phyloP scores from a whole-genome alignment of 305 asterid species.

The Solanum hybrid region DNA sequence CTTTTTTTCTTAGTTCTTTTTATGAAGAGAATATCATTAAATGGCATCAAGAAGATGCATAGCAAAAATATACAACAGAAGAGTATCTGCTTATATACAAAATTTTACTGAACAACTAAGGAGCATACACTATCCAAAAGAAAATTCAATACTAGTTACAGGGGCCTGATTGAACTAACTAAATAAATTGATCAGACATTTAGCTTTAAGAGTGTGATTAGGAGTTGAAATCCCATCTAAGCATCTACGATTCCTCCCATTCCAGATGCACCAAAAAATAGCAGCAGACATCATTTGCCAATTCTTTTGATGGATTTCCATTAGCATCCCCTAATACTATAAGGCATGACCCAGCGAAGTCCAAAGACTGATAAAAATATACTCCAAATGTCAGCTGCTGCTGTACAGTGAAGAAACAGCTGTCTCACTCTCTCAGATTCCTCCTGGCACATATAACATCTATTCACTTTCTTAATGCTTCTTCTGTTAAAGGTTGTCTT shows the following conservation, averaged over 20 bases:
- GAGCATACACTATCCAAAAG: neutral
- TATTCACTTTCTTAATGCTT: neutral
- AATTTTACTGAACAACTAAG: neutral
- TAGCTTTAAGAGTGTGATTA: neutral
- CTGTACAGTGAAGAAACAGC: neutral
- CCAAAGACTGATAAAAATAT: neutral
- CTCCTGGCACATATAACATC: neutral
- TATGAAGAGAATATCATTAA: neutral
- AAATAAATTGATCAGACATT: neutral
- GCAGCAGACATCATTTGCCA: neutral
- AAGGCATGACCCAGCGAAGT: neutral
- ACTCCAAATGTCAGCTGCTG: neutral
- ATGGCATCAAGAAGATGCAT: neutral
- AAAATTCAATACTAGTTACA: neutral
- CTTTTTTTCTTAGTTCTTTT: neutral
- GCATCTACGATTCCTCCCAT: neutral
- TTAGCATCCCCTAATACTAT: neutral
- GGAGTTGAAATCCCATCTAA: neutral
- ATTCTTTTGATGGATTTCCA: neutral
- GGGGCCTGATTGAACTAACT: neutral
- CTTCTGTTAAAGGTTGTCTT: neutral
- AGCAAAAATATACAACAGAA: neutral
- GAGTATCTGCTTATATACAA: neutral
- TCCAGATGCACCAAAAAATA: neutral
- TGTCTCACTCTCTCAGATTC: neutral